phyloP scores from a whole-genome alignment of 306 rosid species.

The Neltuma alba region DNA sequence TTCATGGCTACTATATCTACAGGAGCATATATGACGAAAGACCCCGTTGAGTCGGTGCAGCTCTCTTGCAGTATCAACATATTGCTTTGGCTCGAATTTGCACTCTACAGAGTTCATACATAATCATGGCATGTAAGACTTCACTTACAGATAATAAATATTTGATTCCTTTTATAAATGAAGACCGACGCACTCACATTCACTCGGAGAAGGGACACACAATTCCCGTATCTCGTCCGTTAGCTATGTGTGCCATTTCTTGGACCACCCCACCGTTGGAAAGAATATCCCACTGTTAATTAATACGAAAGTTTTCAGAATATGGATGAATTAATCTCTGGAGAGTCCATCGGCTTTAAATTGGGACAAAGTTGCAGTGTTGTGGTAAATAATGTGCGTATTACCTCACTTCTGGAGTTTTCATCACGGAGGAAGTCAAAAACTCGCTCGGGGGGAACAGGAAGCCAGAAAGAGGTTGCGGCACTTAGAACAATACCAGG shows the following conservation, averaged over 20 bases:
- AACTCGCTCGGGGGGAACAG: slow-evolving; percentile 79
- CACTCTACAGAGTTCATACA: slow-evolving; percentile 57
- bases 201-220: slow-evolving; percentile 85
- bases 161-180: background rate
- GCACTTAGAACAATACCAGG: slow-evolving; percentile 95
- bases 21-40: slow-evolving; percentile 89
- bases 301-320: background rate
- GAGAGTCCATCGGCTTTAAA: background rate
- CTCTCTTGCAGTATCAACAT: slow-evolving; percentile 95
- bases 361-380: background rate
- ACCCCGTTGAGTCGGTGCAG: slow-evolving; percentile 74
- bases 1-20: slow-evolving; percentile 92
- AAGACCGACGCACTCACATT: slow-evolving; percentile 48
- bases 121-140: background rate
- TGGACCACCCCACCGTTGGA: slow-evolving; percentile 91
- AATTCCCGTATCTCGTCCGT: slow-evolving; percentile 92
- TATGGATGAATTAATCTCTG: background rate
- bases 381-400: background rate
- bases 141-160: background rate
- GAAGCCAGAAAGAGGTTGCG: slow-evolving; percentile 98
- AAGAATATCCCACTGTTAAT: slow-evolving; percentile 91
- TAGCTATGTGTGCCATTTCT: slow-evolving; percentile 98
- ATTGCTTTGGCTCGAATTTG: slow-evolving; percentile 97
- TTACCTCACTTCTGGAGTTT: slow-evolving; percentile 94
- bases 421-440: slow-evolving; percentile 93